Base-by-base conservation (phyloP, 441 rosid genomes). In the Oxalis stricta region DNA sequence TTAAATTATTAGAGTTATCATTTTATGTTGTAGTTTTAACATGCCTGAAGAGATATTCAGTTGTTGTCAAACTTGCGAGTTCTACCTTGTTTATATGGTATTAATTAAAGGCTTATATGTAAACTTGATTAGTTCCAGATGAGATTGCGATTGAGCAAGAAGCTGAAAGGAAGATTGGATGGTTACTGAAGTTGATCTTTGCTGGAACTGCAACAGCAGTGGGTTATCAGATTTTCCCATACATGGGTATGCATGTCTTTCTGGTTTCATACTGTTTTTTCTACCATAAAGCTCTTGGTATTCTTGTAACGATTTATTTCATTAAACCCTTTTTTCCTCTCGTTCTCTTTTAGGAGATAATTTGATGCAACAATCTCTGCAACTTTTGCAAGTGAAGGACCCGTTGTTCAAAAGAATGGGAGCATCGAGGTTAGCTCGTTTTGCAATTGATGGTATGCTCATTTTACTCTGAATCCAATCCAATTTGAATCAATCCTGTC, bases 381-480 rank as follows among this genome's bases (percentile, higher is more conserved):
- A 84, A 9, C 94, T 89, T 47, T 68, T 89, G 73, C 91, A 72
- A 46, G 87, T 76, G 34, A 82, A 85, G 66, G 98, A 89, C 68
- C 94, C 96, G 3, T 71, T 78, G 71, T 85, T 77, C 63, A 89
- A 83, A 68, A 63, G 98, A 60, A 68, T 69, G 62, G 94, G 98
- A 21, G 98, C 98, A 49, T 80, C 96, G 35, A 66, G 94, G 68
- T 68, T 89, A 55, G 67, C 93, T 33, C 82, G 89, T 53, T 80
- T 80, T 45, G 93, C 98, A 13, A 55, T 69, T 39, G 82, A 85
- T 48, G 94, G 94, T 89, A 74, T 5, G 31, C 10, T 26, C 5
- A 26, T 26, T 26, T 6, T 44, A 29, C 11, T 48, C 21, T 29
- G 10, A n/a, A n/a, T n/a, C n/a, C n/a, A n/a, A n/a, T n/a, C n/a